Evolutionary conservation across 208 protist genomes (phyloP), one percentile per base, ranked within the genome.

Genomic region (Zelonia costaricensis): DNA sequence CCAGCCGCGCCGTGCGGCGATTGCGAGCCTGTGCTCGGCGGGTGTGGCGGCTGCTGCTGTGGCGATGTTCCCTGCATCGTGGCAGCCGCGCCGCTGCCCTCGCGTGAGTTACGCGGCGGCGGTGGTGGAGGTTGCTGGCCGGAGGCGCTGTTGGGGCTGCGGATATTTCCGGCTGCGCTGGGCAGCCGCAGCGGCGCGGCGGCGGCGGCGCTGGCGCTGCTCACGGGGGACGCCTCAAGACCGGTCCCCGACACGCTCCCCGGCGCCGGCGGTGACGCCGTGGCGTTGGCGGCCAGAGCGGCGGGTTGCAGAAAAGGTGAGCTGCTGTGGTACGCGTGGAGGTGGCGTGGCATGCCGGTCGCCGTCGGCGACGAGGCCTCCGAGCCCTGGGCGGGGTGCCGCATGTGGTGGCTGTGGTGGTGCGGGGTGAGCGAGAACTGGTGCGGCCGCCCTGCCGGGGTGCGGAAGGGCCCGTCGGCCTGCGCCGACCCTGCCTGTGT

Each of bases 281-380:
- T 18, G 30, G 40, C 9, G 20, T 30, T 23, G 1, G 38, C 35
- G 3, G 46, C 31, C 39, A 63, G 3, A 9, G 56, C 30, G 5
- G 39, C 36, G 0, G 56, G 56, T 31, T 62, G 55, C 39, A 64
- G 47, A 18, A 52, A 63, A 18, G 56, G 55, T 3, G 64, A 62
- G 28, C 18, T 45, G 64, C 60, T 30, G 47, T 59, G 64, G 48
- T 71, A 63, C 3, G 40, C 56, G 48, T 58, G 64, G 4, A 44
- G 43, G 64, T 63, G 64, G 23, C 63, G 64, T 33, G 28, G 55
- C 20, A 52, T 35, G 56, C 30, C 45, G 15, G 48, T 10, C 33
- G 33, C 47, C 12, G 39, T 47, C 6, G 39, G 56, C 23, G 55
- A 53, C 38, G 64, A 58, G 31, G 35, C 56, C 13, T 27, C 30